Percentiles rank a stretch among this genome's conserved stretches.
These are phyloP conservation scores for Pseudocohnilembus persalinus DNA, from an alignment of 169 alveolate species.

Conservation along the genomic window DNA sequence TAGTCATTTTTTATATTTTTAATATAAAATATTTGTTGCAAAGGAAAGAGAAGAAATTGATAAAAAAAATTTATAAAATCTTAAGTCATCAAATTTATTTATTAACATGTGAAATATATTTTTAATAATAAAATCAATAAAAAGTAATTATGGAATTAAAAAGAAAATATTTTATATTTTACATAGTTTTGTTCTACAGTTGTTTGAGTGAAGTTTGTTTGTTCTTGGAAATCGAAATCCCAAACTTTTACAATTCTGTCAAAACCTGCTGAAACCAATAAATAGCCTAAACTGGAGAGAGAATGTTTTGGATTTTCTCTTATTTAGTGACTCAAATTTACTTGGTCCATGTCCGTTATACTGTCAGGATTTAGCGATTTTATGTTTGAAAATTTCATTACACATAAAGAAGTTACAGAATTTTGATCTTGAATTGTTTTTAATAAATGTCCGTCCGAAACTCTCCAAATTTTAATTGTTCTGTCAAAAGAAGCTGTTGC, in stretches of 20 bases:
- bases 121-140: too few relatives aligned
- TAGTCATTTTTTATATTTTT: too few relatives aligned
- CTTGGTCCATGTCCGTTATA: slow-evolving; percentile 13
- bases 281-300: slow-evolving; percentile 20
- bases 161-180: too few relatives aligned
- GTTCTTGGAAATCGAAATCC: slow-evolving; percentile 25
- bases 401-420: slow-evolving; percentile 23
- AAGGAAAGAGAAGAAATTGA: too few relatives aligned
- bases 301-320: neutral
- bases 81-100: too few relatives aligned
- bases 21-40: too few relatives aligned
- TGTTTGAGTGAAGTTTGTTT: neutral
- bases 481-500: slow-evolving; percentile 46
- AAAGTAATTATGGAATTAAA: too few relatives aligned
- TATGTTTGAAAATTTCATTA: slow-evolving; percentile 28
- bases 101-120: too few relatives aligned
- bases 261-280: slow-evolving; percentile 28
- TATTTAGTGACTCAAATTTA: neutral
- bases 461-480: slow-evolving; percentile 35
- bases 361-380: slow-evolving; percentile 12
- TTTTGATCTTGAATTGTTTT: slow-evolving; percentile 26
- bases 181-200: neutral
- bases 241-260: slow-evolving; percentile 37
- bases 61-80: too few relatives aligned
- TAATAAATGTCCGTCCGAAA: slow-evolving; percentile 14